phyloP scores from a whole-genome alignment of 768 basidiomycete species.

The Lactifluus pinguis region DNA sequence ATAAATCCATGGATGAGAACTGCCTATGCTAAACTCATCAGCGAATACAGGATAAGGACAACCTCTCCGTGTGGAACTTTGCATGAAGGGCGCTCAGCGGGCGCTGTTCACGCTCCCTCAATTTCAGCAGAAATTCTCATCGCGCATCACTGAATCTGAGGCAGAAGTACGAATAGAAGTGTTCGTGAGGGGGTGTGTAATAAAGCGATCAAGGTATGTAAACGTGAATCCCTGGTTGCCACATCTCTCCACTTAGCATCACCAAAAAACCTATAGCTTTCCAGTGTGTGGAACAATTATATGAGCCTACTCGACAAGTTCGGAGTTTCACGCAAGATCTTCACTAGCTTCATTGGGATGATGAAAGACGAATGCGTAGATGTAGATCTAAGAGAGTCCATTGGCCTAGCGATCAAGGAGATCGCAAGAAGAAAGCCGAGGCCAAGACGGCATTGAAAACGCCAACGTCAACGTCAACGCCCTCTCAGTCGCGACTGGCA shows the following conservation, averaged over 20 bases:
- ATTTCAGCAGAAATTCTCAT: not conserved
- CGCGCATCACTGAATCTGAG: not conserved
- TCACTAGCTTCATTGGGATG: not conserved
- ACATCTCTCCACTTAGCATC: not conserved
- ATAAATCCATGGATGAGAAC: constrained; percentile 2
- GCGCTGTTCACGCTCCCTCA: constrained; percentile 4
- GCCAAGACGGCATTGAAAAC: not conserved
- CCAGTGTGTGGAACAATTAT: not conserved
- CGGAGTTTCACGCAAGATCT: not conserved
- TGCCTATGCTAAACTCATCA: constrained; percentile 6
- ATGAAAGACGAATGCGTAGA: constrained; percentile 10
- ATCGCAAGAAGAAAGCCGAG: constrained; percentile 4
- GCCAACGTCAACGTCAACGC: not conserved
- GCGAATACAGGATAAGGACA: constrained; percentile 11
- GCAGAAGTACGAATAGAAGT: constrained; percentile 8
- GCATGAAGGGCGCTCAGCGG: constrained; percentile 13
- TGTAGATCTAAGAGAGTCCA: constrained; percentile 4
- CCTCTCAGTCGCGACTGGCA: constrained; percentile 3
- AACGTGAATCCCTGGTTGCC: not conserved
- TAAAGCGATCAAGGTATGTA: constrained; percentile 14
- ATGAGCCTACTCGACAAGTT: not conserved
- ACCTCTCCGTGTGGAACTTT: constrained; percentile 5
- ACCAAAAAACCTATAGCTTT: not conserved
- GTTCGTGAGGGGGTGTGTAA: constrained; percentile 18
- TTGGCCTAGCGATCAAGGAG: not conserved